These are phyloP conservation scores for Globisporangium recalcitrans DNA, from an alignment of 352 stramenopile genomes.

Conservation along the genomic window DNA sequence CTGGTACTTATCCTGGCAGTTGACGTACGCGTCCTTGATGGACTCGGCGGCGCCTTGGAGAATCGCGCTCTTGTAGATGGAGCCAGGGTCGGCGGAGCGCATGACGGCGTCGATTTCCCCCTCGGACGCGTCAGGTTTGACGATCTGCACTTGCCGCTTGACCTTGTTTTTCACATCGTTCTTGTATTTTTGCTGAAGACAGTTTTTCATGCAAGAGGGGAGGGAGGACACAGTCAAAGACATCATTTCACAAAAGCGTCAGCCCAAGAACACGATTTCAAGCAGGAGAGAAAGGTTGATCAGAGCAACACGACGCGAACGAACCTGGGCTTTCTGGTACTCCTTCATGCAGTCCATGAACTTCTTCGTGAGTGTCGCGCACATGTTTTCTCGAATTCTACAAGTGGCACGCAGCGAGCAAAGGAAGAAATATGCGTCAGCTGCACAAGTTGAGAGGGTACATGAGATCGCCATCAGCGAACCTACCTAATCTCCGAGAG, in stretches of 20 bases:
- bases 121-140: constrained; percentile 96
- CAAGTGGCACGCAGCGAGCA: background rate
- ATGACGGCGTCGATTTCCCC: constrained; percentile 97
- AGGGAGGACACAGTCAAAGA: background rate
- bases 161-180: constrained; percentile 97
- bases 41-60: constrained; percentile 69
- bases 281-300: background rate
- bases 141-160: constrained; percentile 96
- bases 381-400: constrained; percentile 96
- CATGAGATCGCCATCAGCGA: background rate
- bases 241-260: background rate
- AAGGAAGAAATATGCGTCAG: background rate
- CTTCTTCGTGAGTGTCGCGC: constrained; percentile 95
- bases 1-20: constrained; percentile 97
- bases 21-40: constrained; percentile 91
- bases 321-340: constrained; percentile 90
- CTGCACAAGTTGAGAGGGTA: background rate
- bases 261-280: background rate
- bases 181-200: constrained; percentile 95
- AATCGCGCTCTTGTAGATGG: constrained; percentile 83
- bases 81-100: constrained; percentile 77
- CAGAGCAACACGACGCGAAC: background rate
- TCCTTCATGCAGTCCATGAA: constrained; percentile 99
- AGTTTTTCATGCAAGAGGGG: background rate
- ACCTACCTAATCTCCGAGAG: constrained; percentile 59